phyloP scores from a whole-genome alignment of 2,329 filamentous ascomycete species.

The Colletotrichum nymphaeae region DNA sequence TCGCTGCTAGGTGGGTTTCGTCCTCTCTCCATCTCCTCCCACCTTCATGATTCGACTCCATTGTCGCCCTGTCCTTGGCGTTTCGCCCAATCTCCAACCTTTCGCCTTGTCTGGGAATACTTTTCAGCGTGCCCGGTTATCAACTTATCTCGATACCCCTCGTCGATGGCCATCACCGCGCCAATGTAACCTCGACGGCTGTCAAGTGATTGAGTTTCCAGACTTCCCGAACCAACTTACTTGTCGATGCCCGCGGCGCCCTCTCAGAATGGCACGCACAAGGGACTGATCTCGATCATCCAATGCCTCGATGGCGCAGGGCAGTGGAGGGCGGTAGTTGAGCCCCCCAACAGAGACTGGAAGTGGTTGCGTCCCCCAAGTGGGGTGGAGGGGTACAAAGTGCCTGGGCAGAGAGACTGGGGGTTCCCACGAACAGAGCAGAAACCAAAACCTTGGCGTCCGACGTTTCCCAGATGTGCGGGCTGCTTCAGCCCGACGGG shows the following conservation, averaged over 20 bases:
- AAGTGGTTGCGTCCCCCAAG: conserved; percentile 4
- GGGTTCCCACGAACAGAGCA: conserved; percentile 14
- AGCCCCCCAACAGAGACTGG: not conserved
- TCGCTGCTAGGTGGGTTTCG: not conserved
- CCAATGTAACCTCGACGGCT: not conserved
- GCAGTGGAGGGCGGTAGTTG: conserved; percentile 21
- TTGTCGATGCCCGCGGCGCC: not conserved
- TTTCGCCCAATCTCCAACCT: not conserved
- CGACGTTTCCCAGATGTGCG: conserved; percentile 10
- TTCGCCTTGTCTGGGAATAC: not conserved
- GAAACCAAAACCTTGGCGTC: conserved; percentile 32
- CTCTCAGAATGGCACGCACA: not conserved
- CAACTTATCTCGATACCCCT: not conserved
- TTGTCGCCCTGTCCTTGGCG: not conserved
- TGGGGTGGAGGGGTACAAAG: not conserved
- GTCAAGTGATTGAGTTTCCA: not conserved
- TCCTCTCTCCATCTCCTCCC: not conserved
- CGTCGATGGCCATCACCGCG: not conserved
- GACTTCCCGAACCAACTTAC: not conserved
- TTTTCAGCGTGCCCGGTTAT: not conserved
- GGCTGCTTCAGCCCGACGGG: not conserved
- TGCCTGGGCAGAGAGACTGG: not conserved
- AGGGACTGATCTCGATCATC: conserved; percentile 24
- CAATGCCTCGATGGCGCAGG: conserved; percentile 5
- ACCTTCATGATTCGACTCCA: not conserved